Evolutionary conservation across 768 basidiomycete genomes (phyloP).

Genomic region (Hydnomerulius pinastri): DNA sequence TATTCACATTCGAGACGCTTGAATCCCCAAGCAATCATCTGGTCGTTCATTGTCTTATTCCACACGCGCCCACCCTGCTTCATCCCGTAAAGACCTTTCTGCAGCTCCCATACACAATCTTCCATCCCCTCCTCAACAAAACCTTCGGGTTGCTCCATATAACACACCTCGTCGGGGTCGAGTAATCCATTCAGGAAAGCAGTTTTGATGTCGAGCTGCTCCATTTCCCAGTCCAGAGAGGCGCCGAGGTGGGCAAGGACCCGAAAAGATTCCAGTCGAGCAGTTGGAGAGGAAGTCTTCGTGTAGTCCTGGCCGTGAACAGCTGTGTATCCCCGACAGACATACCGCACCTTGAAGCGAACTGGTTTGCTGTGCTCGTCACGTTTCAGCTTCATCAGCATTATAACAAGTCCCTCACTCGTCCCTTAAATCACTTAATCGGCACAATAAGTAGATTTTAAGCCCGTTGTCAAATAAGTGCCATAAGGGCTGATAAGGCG

Average conservation of each 20-base stretch:
- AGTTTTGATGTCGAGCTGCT: constrained; percentile 42
- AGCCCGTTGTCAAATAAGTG: no score
- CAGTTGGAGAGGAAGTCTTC: constrained; percentile 42
- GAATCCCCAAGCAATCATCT: constrained; percentile 34
- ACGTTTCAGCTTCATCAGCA: constrained; percentile 25
- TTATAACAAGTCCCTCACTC: no score
- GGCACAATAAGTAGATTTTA: no score
- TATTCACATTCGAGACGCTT: constrained; percentile 27
- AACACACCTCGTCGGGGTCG: constrained; percentile 29
- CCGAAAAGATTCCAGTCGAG: constrained; percentile 39
- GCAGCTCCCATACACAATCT: constrained; percentile 13
- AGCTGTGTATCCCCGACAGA: constrained; percentile 45
- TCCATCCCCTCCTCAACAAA: constrained; percentile 15
- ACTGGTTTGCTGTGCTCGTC: constrained; percentile 15
- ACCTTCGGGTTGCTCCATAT: constrained; percentile 36
- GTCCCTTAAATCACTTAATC: no score
- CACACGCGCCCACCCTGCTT: constrained; percentile 34
- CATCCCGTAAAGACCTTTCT: no score
- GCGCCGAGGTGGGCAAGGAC: constrained; percentile 39
- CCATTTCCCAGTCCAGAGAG: constrained; percentile 32
- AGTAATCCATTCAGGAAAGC: constrained; percentile 39
- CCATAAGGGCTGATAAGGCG: no score
- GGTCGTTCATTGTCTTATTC: constrained; percentile 34
- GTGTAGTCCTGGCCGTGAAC: constrained; percentile 43
- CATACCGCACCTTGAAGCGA: constrained; percentile 38